Percentiles rank a stretch among this genome's conserved stretches.
Evolutionary conservation across 2,329 filamentous ascomycete genomes (phyloP).

Genomic region (Xylariaceae sp.): DNA sequence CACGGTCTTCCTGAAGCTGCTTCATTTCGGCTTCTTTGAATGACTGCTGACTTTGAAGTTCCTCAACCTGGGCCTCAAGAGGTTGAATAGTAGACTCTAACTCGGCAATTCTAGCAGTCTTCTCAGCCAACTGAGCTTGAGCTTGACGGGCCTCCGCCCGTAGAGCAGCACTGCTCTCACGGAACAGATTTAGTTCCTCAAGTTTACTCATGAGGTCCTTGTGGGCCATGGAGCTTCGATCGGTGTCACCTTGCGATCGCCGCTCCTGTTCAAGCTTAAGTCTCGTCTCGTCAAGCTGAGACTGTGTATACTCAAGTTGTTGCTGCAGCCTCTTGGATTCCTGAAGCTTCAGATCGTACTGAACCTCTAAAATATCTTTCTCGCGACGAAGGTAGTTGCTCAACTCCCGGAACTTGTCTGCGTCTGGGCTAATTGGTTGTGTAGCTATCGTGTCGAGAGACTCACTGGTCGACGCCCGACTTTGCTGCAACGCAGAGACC

Average conservation of each 20-base stretch:
- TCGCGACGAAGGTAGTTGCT: slow-evolving; percentile 90
- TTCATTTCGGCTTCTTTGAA: slow-evolving; percentile 87
- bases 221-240: slow-evolving; percentile 75
- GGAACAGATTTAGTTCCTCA: slow-evolving; percentile 92
- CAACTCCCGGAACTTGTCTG: slow-evolving; percentile 83
- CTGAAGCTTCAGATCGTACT: slow-evolving; percentile 85
- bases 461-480: slow-evolving; percentile 58
- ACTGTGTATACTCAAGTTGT: slow-evolving; percentile 83
- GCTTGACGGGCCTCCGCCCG: slow-evolving; percentile 83
- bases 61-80: slow-evolving; percentile 75
- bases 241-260: slow-evolving; percentile 71
- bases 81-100: slow-evolving; percentile 78
- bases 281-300: slow-evolving; percentile 84
- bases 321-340: slow-evolving; percentile 88
- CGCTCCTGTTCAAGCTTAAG: slow-evolving; percentile 92
- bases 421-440: slow-evolving; percentile 58
- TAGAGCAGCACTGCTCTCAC: slow-evolving; percentile 90
- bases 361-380: slow-evolving; percentile 98
- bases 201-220: slow-evolving; percentile 93
- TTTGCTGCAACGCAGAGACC: slow-evolving; percentile 78
- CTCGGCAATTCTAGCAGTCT: slow-evolving; percentile 73
- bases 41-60: slow-evolving; percentile 79
- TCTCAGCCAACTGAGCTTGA: slow-evolving; percentile 74
- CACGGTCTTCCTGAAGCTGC: slow-evolving; percentile 86
- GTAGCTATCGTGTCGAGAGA: slow-evolving; percentile 57